Percentiles rank a stretch among this genome's conserved stretches.
Evolutionary conservation across 202 grass and related monocot genomes (phyloP).

Genomic region (Schoenoplectus tabernaemontani): DNA sequence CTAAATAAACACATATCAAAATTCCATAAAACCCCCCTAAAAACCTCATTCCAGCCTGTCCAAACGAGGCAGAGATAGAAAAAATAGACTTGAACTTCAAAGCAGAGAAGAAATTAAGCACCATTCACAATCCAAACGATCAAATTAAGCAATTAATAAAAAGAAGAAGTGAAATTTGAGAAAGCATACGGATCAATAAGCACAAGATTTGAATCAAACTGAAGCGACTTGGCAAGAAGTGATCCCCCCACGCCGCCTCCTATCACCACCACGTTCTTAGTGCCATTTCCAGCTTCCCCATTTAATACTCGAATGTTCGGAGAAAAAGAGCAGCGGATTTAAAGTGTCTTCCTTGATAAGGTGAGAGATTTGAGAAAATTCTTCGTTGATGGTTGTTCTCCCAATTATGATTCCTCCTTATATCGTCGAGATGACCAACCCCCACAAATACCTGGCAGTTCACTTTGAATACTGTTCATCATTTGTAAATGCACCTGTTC

Average conservation of each 20-base stretch:
- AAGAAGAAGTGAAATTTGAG: slow-evolving; percentile 32
- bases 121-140: background rate
- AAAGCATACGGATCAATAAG: slow-evolving; percentile 30
- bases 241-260: slow-evolving; percentile 29
- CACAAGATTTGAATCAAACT: slow-evolving; percentile 32
- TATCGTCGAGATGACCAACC: background rate
- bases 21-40: background rate
- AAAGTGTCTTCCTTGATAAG: background rate
- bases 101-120: background rate
- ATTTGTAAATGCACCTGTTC: background rate
- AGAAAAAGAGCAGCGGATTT: no score
- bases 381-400: background rate
- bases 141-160: slow-evolving; percentile 14
- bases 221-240: slow-evolving; percentile 24
- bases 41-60: background rate
- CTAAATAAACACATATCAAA: no score
- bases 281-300: background rate
- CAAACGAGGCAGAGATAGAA: background rate
- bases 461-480: background rate
- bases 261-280: slow-evolving; percentile 26
- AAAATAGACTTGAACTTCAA: background rate
- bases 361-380: background rate
- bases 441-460: background rate
- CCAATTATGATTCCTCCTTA: background rate
- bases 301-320: background rate